These are phyloP conservation scores for Cyclotella sp. DNA, from an alignment of 108 stramenopile species.

Conservation along the genomic window DNA sequence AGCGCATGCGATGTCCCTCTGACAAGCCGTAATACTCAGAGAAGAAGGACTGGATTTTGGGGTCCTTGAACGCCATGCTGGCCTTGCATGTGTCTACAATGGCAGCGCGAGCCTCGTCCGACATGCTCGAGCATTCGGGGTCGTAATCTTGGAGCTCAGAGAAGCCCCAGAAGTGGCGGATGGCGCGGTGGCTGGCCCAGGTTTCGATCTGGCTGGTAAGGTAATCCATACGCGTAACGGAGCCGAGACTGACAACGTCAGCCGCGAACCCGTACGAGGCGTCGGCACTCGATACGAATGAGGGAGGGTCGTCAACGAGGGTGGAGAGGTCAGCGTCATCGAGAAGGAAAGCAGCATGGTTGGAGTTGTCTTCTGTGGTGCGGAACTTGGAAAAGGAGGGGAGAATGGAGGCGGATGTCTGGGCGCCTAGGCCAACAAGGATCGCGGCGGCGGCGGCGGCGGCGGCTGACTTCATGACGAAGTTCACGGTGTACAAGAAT, in stretches of 20 bases:
- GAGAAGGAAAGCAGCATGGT: no score
- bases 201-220: slow-evolving; percentile 30
- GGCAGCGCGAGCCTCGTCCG: not conserved
- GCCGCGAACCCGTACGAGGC: no score
- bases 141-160: slow-evolving; percentile 21
- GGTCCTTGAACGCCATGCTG: not conserved
- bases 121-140: not conserved
- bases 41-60: not conserved
- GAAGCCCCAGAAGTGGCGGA: slow-evolving; percentile 23
- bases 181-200: slow-evolving; percentile 11
- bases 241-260: slow-evolving; percentile 25
- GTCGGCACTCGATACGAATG: not conserved
- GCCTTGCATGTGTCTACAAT: not conserved
- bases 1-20: not conserved
- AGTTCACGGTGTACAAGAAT: no score
- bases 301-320: not conserved
- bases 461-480: no score
- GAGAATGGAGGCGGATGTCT: no score
- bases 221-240: slow-evolving; percentile 22
- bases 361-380: no score
- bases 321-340: not conserved
- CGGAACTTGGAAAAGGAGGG: no score
- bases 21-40: not conserved
- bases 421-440: no score
- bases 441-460: no score